Evolutionary conservation across 177 flowering plant genomes (phyloP).

Genomic region (Vitis hybrid): DNA sequence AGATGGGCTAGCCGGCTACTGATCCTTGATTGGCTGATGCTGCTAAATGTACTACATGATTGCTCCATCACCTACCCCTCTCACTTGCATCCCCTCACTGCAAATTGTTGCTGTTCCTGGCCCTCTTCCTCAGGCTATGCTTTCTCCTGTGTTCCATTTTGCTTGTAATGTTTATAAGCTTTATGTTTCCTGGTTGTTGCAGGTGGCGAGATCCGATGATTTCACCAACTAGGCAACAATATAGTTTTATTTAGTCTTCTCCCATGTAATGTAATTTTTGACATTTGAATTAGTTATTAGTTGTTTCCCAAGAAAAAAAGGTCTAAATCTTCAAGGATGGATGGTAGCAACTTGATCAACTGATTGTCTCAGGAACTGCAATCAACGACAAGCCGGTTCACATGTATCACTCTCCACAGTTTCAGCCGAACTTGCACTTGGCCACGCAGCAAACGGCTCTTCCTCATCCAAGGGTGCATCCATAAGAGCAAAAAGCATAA

Average conservation of each 20-base stretch:
- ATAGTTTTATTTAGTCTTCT: slow-evolving; percentile 1
- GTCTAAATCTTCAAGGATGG: background rate
- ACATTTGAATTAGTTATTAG: background rate
- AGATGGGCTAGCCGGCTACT: slow-evolving; percentile 43
- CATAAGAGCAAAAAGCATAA: no score
- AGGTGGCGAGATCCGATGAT: slow-evolving; percentile 4
- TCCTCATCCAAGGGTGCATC: no score
- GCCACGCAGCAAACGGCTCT: no score
- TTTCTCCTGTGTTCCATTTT: slow-evolving; percentile 2
- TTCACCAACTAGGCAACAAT: slow-evolving; percentile 6
- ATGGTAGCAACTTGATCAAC: no score
- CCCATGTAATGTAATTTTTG: slow-evolving; percentile 10
- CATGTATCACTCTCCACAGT: no score
- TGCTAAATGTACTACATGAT: background rate
- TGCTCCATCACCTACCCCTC: background rate
- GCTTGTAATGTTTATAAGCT: slow-evolving; percentile 1
- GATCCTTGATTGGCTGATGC: slow-evolving; percentile 12
- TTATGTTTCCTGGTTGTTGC: slow-evolving; percentile 5
- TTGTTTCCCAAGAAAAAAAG: background rate
- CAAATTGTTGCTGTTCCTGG: slow-evolving; percentile 5
- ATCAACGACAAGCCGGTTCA: no score
- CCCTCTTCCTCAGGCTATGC: slow-evolving; percentile 3
- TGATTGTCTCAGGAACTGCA: no score
- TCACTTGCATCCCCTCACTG: slow-evolving; percentile 15
- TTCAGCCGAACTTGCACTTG: no score